Conservation (phyloP, 768 basidiomycete species). For the Pulveroboletus sp. region DNA sequence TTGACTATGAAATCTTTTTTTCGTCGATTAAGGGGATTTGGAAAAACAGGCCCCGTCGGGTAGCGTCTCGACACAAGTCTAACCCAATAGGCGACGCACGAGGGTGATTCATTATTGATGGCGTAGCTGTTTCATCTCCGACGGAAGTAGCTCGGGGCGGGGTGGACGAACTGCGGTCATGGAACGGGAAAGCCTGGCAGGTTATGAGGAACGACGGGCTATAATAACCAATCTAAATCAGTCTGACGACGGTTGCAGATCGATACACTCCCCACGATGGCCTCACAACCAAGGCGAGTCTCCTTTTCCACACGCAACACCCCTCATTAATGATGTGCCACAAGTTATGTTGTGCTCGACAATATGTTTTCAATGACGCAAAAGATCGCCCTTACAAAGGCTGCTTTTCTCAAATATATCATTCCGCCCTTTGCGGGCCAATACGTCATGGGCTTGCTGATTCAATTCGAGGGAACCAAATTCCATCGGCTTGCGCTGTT, state of each 20-base stretch:
- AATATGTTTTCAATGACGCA: constrained; percentile 6
- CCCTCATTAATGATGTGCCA: neutral
- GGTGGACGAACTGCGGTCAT: constrained; percentile 1
- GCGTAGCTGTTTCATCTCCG: neutral
- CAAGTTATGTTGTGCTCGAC: neutral
- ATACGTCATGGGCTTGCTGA: constrained; percentile 53
- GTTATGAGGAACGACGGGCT: neutral
- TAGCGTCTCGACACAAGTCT: too few relatives aligned
- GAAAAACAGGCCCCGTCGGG: neutral
- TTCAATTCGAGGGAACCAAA: constrained; percentile 42
- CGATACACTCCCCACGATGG: neutral
- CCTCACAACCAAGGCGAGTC: constrained; percentile 4
- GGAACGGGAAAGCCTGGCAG: neutral
- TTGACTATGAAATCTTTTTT: neutral
- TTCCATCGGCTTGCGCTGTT: constrained; percentile 47
- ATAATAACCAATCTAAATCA: neutral
- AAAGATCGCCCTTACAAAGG: constrained; percentile 5
- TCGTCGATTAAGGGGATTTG: neutral
- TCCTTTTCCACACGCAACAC: neutral
- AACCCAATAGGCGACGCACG: neutral
- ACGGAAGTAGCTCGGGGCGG: neutral
- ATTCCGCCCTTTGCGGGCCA: constrained; percentile 45
- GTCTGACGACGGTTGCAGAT: neutral
- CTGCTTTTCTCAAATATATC: constrained; percentile 34
- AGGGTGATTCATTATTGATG: neutral